Base-by-base conservation (phyloP, 1,139 yeast species). In the Nematodospora anomalae region DNA sequence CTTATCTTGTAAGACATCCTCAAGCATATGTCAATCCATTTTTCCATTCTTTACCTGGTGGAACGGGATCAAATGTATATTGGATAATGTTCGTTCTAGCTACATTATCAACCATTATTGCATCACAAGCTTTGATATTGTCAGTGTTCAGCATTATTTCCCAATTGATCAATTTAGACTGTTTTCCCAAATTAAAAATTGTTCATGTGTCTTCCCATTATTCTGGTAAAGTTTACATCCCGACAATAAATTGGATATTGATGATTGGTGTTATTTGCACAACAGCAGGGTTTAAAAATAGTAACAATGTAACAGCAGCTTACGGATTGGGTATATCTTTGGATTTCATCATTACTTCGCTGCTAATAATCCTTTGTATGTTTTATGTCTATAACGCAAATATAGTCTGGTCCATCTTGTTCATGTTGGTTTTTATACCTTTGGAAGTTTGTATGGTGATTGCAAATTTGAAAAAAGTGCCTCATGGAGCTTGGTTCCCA, bases 401-500 rank as follows among this genome's bases (percentile, higher is more conserved):
- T 43, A 47, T 67, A 35, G 31, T 64, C 24, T 45, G 68, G 43
- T 64, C 70, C 3, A 11, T 66, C 3, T 29, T 57, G 4, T 74
- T 64, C 47, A 50, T 61, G n/a, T 38, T 63, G 28, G 45, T 64
- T 1, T 75, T 76, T 47, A 64, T 71, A 6, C 66, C 79, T 0
- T 58, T 77, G 38, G 83, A 77, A 46, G 49, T 60, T 30, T 55
- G 66, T 30, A 55, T 75, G 51, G 64, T 76, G 15, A 56, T 69
- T 31, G 67, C 80, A 9, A 76, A 74, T 40, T 42, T 74, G 47
- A 67, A 63, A 48, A 77, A 77, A 52, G 67, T 77, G 2, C 68
- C 71, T 0, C 74, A 71, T 45, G 83, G 82, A 30, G 83, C 81
- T 3, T 77, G 82, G 83, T 74, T 76, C 48, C 77, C 82, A 3